Percentiles rank a stretch among this genome's conserved stretches.
phyloP scores from a whole-genome alignment of 129 eudicot species.

The Logfia minima region DNA sequence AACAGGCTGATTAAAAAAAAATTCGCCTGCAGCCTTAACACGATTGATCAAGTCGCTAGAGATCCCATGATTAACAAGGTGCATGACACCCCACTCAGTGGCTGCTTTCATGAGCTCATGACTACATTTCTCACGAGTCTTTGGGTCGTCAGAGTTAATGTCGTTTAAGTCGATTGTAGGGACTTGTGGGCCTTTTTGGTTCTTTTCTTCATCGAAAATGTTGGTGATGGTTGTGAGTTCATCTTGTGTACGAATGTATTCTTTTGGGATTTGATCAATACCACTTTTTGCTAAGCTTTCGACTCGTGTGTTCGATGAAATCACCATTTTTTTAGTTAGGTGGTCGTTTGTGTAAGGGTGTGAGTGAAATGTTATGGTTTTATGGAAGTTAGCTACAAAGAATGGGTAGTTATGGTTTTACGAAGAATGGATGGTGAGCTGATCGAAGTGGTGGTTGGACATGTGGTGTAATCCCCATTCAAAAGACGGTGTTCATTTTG shows the following conservation, averaged over 20 bases:
- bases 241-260: slow-evolving; percentile 67
- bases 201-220: slow-evolving; percentile 60
- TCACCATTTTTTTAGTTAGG: slow-evolving; percentile 29
- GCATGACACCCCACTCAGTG: slow-evolving; percentile 92
- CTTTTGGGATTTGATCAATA: slow-evolving; percentile 66
- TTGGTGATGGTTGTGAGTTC: slow-evolving; percentile 69
- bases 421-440: background rate
- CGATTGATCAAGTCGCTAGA: slow-evolving; percentile 57
- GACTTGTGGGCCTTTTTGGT: slow-evolving; percentile 56
- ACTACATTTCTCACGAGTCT: slow-evolving; percentile 44
- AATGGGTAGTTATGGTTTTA: background rate
- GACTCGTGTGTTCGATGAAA: slow-evolving; percentile 51
- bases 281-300: slow-evolving; percentile 79
- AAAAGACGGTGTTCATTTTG: background rate
- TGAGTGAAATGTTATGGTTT: background rate
- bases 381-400: background rate
- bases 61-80: slow-evolving; percentile 84
- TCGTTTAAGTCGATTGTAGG: slow-evolving; percentile 60
- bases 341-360: background rate
- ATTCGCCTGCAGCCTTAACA: slow-evolving; percentile 63
- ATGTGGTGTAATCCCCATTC: slow-evolving; percentile 3
- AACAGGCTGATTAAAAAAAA: slow-evolving; percentile 66
- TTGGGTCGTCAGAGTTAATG: slow-evolving; percentile 52
- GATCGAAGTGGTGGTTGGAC: background rate
- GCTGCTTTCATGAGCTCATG: slow-evolving; percentile 65